Evolutionary conservation across 2,329 filamentous ascomycete genomes (phyloP).

Genomic region (Coniochaeta sp.): DNA sequence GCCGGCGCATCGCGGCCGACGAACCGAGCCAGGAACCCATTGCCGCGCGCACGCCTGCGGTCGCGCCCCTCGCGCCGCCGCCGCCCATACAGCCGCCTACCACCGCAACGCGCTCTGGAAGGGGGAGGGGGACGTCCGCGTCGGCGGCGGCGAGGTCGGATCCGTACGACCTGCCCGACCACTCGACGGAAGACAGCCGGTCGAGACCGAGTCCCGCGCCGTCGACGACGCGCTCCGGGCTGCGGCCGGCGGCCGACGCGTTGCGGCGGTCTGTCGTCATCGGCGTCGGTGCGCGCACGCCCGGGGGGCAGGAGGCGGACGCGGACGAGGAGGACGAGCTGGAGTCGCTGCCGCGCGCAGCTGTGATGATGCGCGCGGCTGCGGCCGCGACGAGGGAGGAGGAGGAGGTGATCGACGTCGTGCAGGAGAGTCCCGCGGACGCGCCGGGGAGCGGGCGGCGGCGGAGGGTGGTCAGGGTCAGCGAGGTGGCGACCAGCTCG

Average conservation of each 20-base stretch:
- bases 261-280: neutral
- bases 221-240: neutral
- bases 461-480: slow-evolving; percentile 26
- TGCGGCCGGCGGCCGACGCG: neutral
- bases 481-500: slow-evolving; percentile 20
- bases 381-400: neutral
- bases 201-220: neutral
- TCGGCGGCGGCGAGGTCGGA: slow-evolving; percentile 11
- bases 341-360: slow-evolving; percentile 7
- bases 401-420: slow-evolving; percentile 27
- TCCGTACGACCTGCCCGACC: slow-evolving; percentile 11
- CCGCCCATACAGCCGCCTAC: neutral
- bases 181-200: slow-evolving; percentile 8
- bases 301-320: neutral
- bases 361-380: neutral
- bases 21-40: slow-evolving; percentile 10
- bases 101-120: neutral
- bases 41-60: neutral
- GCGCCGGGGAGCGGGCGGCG: slow-evolving; percentile 50
- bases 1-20: slow-evolving; percentile 24
- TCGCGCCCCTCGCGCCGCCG: slow-evolving; percentile 4
- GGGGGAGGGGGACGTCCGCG: slow-evolving; percentile 8
- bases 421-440: slow-evolving; percentile 45
- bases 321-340: slow-evolving; percentile 11
- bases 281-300: neutral